Percentiles rank a stretch among this genome's conserved stretches.
Conservation (phyloP, 164 flowering plant genomes). For the Malania oleifera region DNA sequence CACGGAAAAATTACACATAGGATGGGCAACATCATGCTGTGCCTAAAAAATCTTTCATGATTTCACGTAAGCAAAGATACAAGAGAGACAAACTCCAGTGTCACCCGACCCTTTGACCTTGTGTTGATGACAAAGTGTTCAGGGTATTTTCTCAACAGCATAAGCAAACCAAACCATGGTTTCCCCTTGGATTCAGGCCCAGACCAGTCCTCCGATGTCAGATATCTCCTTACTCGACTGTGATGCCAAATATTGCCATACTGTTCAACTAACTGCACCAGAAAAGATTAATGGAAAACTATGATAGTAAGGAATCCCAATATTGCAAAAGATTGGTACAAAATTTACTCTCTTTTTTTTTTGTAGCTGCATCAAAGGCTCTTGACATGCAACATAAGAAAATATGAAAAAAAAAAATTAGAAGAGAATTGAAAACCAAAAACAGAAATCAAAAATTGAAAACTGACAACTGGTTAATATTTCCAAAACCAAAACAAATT, state of each 20-base stretch:
- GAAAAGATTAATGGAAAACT: background rate
- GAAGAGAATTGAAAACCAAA: too few relatives aligned
- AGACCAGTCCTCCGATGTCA: constrained; percentile 79
- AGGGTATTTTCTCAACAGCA: constrained; percentile 85
- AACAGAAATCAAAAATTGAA: too few relatives aligned
- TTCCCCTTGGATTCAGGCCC: constrained; percentile 68
- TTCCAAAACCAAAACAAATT: too few relatives aligned
- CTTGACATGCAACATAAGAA: too few relatives aligned
- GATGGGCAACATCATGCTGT: too few relatives aligned
- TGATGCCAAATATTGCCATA: constrained; percentile 82
- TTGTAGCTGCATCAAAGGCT: too few relatives aligned
- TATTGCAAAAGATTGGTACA: background rate
- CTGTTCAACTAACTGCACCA: constrained; percentile 65
- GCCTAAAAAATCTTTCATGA: too few relatives aligned
- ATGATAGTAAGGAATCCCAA: background rate
- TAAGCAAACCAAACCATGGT: constrained; percentile 95
- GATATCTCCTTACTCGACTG: constrained; percentile 85
- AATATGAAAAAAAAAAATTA: too few relatives aligned
- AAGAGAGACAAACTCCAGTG: constrained; percentile 82
- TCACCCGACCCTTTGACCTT: constrained; percentile 82
- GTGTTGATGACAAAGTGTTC: constrained; percentile 98
- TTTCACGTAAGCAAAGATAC: constrained; percentile 76
- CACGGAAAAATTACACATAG: too few relatives aligned
- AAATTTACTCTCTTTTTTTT: too few relatives aligned
- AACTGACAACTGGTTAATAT: too few relatives aligned